phyloP scores from a whole-genome alignment of 805 yeast species.

The Metschnikowia baotianmanensis region DNA sequence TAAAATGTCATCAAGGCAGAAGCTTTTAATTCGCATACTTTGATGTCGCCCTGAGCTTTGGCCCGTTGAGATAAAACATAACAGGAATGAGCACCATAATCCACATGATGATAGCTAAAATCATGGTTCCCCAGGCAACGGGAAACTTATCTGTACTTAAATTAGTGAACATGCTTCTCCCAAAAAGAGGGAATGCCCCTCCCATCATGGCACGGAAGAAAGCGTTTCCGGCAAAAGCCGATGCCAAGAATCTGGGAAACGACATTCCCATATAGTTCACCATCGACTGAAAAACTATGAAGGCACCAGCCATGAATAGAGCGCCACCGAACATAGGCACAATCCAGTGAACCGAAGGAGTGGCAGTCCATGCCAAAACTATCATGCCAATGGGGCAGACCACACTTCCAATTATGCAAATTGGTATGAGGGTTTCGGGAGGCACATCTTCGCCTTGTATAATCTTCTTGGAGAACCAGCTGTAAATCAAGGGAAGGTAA shows the following conservation, averaged over 20 bases:
- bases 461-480: constrained; percentile 6
- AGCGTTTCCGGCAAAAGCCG: constrained; percentile 15
- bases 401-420: constrained; percentile 12
- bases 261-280: constrained; percentile 14
- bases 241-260: constrained; percentile 11
- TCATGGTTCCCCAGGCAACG: constrained; percentile 15
- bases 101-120: constrained; percentile 8
- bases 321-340: constrained; percentile 14
- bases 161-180: constrained; percentile 11
- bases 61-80: constrained; percentile 10
- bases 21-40: constrained; percentile 13
- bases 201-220: constrained; percentile 15
- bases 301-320: constrained; percentile 11
- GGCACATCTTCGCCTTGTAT: constrained; percentile 3
- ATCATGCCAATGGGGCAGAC: constrained; percentile 13
- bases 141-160: constrained; percentile 7
- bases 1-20: too few species aligned
- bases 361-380: too few species aligned
- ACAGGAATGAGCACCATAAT: constrained; percentile 12
- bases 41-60: constrained; percentile 13
- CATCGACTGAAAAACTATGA: constrained; percentile 14
- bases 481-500: constrained; percentile 10
- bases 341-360: constrained; percentile 15
- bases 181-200: constrained; percentile 17
- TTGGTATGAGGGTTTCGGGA: constrained; percentile 13